Base-by-base conservation (phyloP, 139 green algal species). In the Chlamydomonas applanata region DNA sequence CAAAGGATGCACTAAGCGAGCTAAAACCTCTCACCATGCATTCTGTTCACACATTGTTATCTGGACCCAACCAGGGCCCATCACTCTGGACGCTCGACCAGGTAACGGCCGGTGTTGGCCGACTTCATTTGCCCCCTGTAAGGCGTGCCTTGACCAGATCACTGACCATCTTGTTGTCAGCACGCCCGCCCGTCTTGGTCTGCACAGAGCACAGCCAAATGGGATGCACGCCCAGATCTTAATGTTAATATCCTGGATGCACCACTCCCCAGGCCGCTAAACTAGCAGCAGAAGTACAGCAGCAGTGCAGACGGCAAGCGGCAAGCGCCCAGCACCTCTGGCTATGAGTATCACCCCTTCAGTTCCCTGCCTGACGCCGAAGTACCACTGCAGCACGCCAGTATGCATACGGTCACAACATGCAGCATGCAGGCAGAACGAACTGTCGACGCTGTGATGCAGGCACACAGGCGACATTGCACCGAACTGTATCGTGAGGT, bases 161-260 rank as follows among this genome's bases (percentile, higher is more conserved):
- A 16, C 66, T 78, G 5, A 86, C 69, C 16, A 76, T 64, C 73
- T 86, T 86, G 69, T 78, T 80, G 67, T 86, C 81, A 27, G 81
- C 81, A 1, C 62, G 62, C 3, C 81, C 81, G 32, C 49, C 69
- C 4, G 74, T 74, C 11, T 74, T 75, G 25, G 72, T 72, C 40
- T 69, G 66, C 7, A n/a, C 62, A 69, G 33, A 11, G 7, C 17
- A 69, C 7, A 53, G 62, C 2, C 4, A 3, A 25, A 5, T 53
- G 62, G 3, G 27, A 69, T 25, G 9, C 52, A 33, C 16, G 11
- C 9, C 57, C 25, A 25, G 5, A 24, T 30, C n/a, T 30, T 69
- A 3, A 14, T 9, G 32, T 33, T 4, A 4, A 14, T 30, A 49
- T 69, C 9, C 33, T 30, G 25, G 27, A 22, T 4, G 29, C 27